A percentile compares a stretch with the other conserved stretches of the same genome.
Conservation (phyloP, 805 yeast species). For the Ogataea zsoltii region DNA sequence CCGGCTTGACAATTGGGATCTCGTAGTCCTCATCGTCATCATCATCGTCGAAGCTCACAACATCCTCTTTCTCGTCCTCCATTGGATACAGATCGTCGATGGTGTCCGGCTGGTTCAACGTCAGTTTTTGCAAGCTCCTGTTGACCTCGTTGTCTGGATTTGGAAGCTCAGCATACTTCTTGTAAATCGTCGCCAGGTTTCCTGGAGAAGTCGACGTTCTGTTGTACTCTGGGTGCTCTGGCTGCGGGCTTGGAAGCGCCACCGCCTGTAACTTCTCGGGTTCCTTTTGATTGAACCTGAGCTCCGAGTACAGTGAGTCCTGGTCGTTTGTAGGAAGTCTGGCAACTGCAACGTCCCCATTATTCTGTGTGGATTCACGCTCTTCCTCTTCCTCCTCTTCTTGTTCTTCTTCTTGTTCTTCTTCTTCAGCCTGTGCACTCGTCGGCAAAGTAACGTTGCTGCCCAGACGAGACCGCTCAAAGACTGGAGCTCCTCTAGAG, state of each 20-base stretch:
- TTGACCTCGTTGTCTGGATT: constrained; percentile 12
- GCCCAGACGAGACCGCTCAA: constrained; percentile 13
- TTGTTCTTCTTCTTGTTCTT: not conserved
- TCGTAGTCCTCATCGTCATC: constrained; percentile 25
- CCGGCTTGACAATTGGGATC: constrained; percentile 22
- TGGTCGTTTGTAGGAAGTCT: constrained; percentile 7
- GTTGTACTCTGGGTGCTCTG: not conserved
- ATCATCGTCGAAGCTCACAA: constrained; percentile 18
- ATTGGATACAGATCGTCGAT: constrained; percentile 24
- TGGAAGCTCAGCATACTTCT: constrained; percentile 36
- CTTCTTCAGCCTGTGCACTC: not conserved
- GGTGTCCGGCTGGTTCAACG: constrained; percentile 8
- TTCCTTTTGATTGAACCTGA: constrained; percentile 10
- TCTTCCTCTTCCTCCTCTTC: not conserved
- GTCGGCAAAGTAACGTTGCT: constrained; percentile 2
- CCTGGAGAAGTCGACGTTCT: constrained; percentile 25
- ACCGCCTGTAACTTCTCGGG: not conserved
- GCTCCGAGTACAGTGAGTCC: constrained; percentile 16
- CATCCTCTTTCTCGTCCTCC: constrained; percentile 12
- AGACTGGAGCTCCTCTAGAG: constrained; percentile 22
- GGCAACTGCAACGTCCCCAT: not conserved
- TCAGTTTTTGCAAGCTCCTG: constrained; percentile 9
- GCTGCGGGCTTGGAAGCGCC: not conserved
- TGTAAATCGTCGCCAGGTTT: constrained; percentile 32
- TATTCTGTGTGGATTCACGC: not conserved